Evolutionary conservation across 345 rosid genomes (phyloP), one percentile per base, ranked within the genome.

Genomic region (Euphorbia pulcherrima): DNA sequence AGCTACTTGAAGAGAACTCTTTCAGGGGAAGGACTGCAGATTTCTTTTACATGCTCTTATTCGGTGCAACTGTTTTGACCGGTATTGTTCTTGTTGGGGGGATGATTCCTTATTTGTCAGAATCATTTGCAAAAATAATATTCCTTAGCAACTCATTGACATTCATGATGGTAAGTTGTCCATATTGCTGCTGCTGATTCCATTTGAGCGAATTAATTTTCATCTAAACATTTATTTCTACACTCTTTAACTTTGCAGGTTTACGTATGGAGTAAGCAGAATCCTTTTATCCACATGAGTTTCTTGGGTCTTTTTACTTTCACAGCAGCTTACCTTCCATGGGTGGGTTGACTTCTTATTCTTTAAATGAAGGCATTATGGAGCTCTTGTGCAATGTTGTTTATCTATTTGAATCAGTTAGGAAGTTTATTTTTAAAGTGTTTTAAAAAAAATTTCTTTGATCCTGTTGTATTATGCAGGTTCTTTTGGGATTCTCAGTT

Each of bases 241-340:
- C 3, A 33, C 7, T 33, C 7, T 23, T 52, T 23, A 17, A 53
- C 35, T 24, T 13, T 72, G 35, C 75, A 91, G 97, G 99, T 94
- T 48, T 94, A 94, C 82, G 97, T 94, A 64, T 94, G 99, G 99
- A 94, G 97, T 71, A 94, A 94, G 79, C 99, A 91, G 78, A 91
- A 94, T 65, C 99, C 99, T 68, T 89, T 85, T 58, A 89, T 94
- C 79, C 99, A 89, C 70, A 94, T 94, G 99, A 94, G 97, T 78
- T 94, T 94, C 81, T 81, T 94, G 83, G 97, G 97, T 30, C 85
- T 94, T 40, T 91, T 94, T 79, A 91, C 96, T 65, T 91, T 94
- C 58, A 91, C 99, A 4, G 97, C 97, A 65, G 97, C 96, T 27
- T 94, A 94, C 68, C 78, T 94, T 46, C 97, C 99, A 29, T 91